Conservation (phyloP, 257 asterid species). For the Solanum bukasovii region DNA sequence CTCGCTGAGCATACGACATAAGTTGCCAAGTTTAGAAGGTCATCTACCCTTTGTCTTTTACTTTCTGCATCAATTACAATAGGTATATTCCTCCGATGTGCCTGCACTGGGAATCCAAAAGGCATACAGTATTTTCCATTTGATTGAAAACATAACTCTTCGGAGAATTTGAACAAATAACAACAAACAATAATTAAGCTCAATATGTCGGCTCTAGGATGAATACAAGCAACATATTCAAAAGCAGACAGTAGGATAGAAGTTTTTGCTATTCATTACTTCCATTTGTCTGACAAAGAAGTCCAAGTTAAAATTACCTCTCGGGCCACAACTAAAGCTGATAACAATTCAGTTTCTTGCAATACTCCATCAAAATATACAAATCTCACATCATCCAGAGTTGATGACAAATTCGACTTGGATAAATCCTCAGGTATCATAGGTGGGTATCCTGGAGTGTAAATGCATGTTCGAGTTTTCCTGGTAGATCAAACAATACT, state of each 20-base stretch:
- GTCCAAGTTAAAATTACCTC: slow-evolving; percentile 49
- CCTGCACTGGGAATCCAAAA: slow-evolving; percentile 75
- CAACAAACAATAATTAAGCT: neutral
- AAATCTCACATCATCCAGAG: slow-evolving; percentile 58
- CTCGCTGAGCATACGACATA: slow-evolving; percentile 71
- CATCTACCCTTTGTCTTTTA: slow-evolving; percentile 79
- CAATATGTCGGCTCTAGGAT: neutral
- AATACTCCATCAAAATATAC: slow-evolving; percentile 77
- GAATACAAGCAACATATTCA: neutral
- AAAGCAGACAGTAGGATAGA: neutral
- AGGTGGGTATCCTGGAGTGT: slow-evolving; percentile 91
- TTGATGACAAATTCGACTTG: slow-evolving; percentile 41
- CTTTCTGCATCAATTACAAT: slow-evolving; percentile 84
- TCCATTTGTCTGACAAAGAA: neutral
- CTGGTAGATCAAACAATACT: slow-evolving; percentile 29
- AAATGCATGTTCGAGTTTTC: slow-evolving; percentile 93
- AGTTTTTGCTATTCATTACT: neutral
- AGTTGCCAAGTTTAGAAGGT: slow-evolving; percentile 57
- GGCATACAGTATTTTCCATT: slow-evolving; percentile 17
- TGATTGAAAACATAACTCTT: neutral
- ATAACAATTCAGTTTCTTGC: slow-evolving; percentile 38
- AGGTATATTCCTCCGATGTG: slow-evolving; percentile 71
- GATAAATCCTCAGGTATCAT: slow-evolving; percentile 78
- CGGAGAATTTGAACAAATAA: neutral
- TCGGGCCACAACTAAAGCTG: slow-evolving; percentile 58